Evolutionary conservation across 345 rosid species (phyloP), one percentile per base, ranked within the genome.

Genomic region (Melaleuca alternifolia): DNA sequence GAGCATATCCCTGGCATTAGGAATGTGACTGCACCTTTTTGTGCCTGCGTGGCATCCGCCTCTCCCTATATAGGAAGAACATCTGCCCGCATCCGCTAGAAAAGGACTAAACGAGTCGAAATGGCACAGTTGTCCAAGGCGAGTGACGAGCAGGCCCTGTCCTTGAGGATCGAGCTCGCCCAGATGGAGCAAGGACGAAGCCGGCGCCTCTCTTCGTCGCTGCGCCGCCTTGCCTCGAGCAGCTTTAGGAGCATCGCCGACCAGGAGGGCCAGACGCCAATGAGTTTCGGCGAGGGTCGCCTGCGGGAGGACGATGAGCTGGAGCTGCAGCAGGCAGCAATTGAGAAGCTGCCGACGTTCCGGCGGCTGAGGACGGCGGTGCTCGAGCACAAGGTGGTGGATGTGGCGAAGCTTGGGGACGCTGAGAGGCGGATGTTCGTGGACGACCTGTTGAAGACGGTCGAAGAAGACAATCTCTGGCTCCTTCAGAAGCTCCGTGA

Each of bases 291-390:
- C 76, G 41, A 62, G 41, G 41, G 28, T 20, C 20, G 46, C 77
- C 41, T 21, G 77, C 44, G 71, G 26, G 51, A 88, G 30, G 88
- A 87, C 11, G 92, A 89, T 2, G 92, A 89, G 44, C 46, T 87
- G 54, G 89, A 88, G 62, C 51, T 91, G 62, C 92, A 87, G 89
- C 91, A 92, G 93, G 93, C 89, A 3, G 92, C 91, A 0, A 87
- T 90, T 9, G 91, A 93, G 88, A 89, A 93, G 83, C 82, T 93
- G 53, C 94, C 93, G 13, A 90, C 92, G 5, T 77, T 10, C 24
- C 46, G 30, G 20, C 86, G 91, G 56, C 57, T 89, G 7, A 88
- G 88, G 83, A 86, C 90, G 1, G 88, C 93, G 11, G 65, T 91
- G 82, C 86, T 91, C 11, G 91, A 87, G 41, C 9, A 50, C 54